Base-by-base conservation (phyloP, 306 rosid species). In the Castanea crenata region DNA sequence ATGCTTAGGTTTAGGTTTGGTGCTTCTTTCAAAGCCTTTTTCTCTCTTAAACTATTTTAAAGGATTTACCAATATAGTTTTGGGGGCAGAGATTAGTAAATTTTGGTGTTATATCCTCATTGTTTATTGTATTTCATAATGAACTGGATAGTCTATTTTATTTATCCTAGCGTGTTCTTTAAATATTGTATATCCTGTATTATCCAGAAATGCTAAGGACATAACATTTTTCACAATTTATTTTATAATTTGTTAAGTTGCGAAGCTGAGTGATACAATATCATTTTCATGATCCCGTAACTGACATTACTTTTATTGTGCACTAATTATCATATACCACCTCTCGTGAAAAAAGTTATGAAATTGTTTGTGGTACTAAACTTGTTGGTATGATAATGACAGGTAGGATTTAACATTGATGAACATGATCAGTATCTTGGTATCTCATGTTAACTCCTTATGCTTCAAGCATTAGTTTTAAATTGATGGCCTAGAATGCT, bases 11-110 rank as follows among this genome's bases (percentile, higher is more conserved):
- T 38, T 52, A 27, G 55, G 59, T 68, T 31, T 34, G 58, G 20
- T 21, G 46, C 23, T 32, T 79, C 74, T 57, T 57, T 80, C 57
- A 75, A 55, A 20, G 52, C 74, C 8, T n/a, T 83, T 78, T 41
- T 57, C 67, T 65, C 20, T 73, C 57, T n/a, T 9, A 6, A 18
- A 73, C 54, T 62, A 73, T 64, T 71, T 64, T 71, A 27, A 76
- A 63, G 63, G 75, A 55, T 76, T 69, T 80, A 31, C 27, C 61
- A 52, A n/a, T 57, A 80, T 55, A 69, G 23, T 27, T 67, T 4
- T 52, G 34, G 18, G 18, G 76, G 75, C 32, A 70, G 73, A 63
- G 18, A 61, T 11, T 21, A 41, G 25, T 65, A 34, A 5, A 15
- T 12, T 65, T 67, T 34, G 71, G 15, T 34, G 38, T 16, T 67